Percentiles rank a stretch among this genome's conserved stretches.
These are phyloP conservation scores for Chaetomium sp. DNA, from an alignment of 2,329 filamentous ascomycete species.

Conservation along the genomic window DNA sequence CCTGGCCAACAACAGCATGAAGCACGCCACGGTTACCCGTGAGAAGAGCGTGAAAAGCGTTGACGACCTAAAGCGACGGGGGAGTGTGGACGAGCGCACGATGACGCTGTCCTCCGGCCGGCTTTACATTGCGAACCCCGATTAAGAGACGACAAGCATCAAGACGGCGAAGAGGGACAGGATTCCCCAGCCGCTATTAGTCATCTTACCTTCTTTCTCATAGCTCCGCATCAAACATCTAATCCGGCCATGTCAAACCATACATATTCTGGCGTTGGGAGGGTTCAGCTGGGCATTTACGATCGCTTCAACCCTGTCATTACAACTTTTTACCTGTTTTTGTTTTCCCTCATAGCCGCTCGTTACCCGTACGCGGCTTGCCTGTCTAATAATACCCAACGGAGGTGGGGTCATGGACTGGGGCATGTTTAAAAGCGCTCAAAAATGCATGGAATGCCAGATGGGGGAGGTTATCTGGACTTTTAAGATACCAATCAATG, in stretches of 20 bases:
- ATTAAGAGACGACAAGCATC: constrained; percentile 48
- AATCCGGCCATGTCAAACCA: neutral
- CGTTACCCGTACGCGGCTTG: constrained; percentile 7
- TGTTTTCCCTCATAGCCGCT: constrained; percentile 1
- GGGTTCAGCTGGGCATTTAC: constrained; percentile 13
- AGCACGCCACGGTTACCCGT: constrained; percentile 60
- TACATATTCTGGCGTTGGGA: constrained; percentile 15
- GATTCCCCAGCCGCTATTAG: neutral
- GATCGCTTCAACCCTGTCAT: constrained; percentile 15
- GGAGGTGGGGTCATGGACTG: neutral
- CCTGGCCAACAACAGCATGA: constrained; percentile 60
- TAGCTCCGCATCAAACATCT: neutral
- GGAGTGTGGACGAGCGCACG: constrained; percentile 81
- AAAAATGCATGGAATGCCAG: neutral
- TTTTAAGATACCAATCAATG: constrained; percentile 22
- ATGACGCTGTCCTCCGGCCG: constrained; percentile 73
- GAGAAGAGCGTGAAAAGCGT: constrained; percentile 68
- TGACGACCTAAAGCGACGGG: constrained; percentile 73
- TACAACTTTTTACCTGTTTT: neutral
- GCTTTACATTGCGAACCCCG: constrained; percentile 85
- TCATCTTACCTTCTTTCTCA: neutral
- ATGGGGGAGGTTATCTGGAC: neutral
- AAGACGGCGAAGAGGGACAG: constrained; percentile 3
- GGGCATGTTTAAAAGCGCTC: neutral
- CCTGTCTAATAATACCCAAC: constrained; percentile 18